Evolutionary conservation across 352 stramenopile species (phyloP), one percentile per base, ranked within the genome.

Genomic region (Pythium brassicae): DNA sequence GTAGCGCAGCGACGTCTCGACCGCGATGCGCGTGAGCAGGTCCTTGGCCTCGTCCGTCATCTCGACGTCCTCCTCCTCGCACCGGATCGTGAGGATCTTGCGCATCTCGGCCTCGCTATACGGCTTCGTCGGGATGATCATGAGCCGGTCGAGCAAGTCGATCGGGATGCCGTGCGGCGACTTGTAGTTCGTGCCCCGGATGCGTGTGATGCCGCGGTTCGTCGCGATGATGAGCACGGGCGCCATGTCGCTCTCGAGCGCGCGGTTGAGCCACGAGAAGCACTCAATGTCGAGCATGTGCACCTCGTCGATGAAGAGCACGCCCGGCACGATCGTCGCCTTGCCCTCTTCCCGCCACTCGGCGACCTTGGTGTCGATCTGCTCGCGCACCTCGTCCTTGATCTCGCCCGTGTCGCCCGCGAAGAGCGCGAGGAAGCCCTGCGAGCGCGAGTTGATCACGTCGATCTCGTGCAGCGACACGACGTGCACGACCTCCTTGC

Each of bases 231-330:
- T 98, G 19, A 99, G 76, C 64, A 99, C 96, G 0, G 97, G 97
- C 34, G 96, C 94, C 71, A 99, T 91, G 63, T 98, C 87, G 35
- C 86, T 98, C 74, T 99, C 97, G 19, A 99, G 76, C 0, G 96
- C 96, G 37, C 97, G 82, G 77, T 99, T 99, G 43, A 99, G 88
- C 89, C 97, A 99, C 50, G 96, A 99, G 71, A 99, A 99, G 72
- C 97, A 99, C 76, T 99, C 97, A 62, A 99, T 99, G 74, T 99
- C 97, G 23, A 99, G 81, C 97, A 99, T 99, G 78, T 99, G 97
- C 44, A 97, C 89, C 72, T 99, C 97, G 67, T 99, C 97, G 65
- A 99, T 99, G 72, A 99, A 99, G 10, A 99, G 73, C 43, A 99
- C 97, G 6, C 97, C 97, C 0, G 97, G 97, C 19, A 99, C 95